Conservation (phyloP, 192 early-diverging fungal genomes). For the Physocladia obscura region DNA sequence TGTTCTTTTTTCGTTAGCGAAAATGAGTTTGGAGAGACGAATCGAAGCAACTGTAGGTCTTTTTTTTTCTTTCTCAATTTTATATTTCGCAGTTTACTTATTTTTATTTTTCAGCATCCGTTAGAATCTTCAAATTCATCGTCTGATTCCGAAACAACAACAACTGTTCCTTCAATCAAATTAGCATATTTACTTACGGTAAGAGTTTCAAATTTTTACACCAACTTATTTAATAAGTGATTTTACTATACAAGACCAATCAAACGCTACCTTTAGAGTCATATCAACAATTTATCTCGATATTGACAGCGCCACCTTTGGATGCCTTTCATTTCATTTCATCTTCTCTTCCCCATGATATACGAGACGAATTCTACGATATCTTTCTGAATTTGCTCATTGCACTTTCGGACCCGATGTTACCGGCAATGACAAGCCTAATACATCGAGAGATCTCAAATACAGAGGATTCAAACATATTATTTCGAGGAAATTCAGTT, state of each 20-base stretch:
- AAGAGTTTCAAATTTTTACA: not conserved
- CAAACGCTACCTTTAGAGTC: slow-evolving; percentile 23
- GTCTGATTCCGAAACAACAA: not conserved
- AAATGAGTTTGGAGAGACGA: slow-evolving; percentile 23
- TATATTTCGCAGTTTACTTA: not conserved
- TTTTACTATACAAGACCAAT: slow-evolving; percentile 2
- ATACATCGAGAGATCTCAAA: slow-evolving; percentile 19
- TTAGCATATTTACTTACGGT: slow-evolving; percentile 33
- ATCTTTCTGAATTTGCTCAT: slow-evolving; percentile 41
- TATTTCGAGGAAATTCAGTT: slow-evolving; percentile 59
- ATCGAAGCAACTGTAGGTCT: slow-evolving; percentile 5
- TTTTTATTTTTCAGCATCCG: slow-evolving; percentile 32
- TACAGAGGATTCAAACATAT: slow-evolving; percentile 53
- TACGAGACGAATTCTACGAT: slow-evolving; percentile 44
- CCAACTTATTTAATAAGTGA: not conserved
- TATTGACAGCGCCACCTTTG: slow-evolving; percentile 41
- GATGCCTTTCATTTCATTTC: slow-evolving; percentile 36
- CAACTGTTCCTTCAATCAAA: slow-evolving; percentile 23
- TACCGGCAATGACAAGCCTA: slow-evolving; percentile 15
- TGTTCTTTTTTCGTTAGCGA: not conserved
- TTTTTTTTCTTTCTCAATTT: slow-evolving; percentile 13
- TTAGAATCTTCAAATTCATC: slow-evolving; percentile 26
- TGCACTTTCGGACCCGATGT: slow-evolving; percentile 30
- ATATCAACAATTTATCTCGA: slow-evolving; percentile 27
- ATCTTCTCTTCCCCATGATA: slow-evolving; percentile 29